A percentile compares a stretch with the other conserved stretches of the same genome.
Evolutionary conservation across 116 monocot species (phyloP).

Genomic region (Cymodocea nodosa): DNA sequence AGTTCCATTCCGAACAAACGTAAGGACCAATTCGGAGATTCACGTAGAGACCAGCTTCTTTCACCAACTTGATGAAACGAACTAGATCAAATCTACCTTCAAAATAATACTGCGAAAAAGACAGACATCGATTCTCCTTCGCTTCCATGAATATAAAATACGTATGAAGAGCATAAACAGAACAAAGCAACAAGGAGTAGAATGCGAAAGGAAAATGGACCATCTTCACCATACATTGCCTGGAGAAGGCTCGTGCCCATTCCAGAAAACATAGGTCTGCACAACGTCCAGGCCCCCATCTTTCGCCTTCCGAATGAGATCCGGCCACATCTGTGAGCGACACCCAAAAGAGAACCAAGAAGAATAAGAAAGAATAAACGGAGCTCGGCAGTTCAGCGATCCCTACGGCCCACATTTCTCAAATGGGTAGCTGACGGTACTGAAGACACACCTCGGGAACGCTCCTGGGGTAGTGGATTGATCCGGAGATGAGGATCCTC

Average conservation of each 20-base stretch:
- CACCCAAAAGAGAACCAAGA: neutral
- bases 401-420: slow-evolving; percentile 11
- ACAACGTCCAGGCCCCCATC: slow-evolving; percentile 83
- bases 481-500: slow-evolving; percentile 35
- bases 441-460: slow-evolving; percentile 20
- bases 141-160: neutral
- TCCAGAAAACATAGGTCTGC: slow-evolving; percentile 91
- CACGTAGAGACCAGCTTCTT: slow-evolving; percentile 71
- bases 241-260: slow-evolving; percentile 72
- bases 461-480: slow-evolving; percentile 37
- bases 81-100: slow-evolving; percentile 65
- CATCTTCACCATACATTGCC: slow-evolving; percentile 33
- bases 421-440: neutral
- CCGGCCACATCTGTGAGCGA: slow-evolving; percentile 73
- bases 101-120: slow-evolving; percentile 56
- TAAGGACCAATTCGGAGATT: slow-evolving; percentile 81
- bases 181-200: neutral
- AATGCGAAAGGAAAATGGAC: neutral
- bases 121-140: neutral
- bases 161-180: neutral
- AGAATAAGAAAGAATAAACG: neutral
- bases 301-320: slow-evolving; percentile 83
- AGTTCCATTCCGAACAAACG: slow-evolving; percentile 95
- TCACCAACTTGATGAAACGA: slow-evolving; percentile 64
- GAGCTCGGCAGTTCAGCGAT: neutral